Conservation (phyloP, 2,329 filamentous ascomycete species). For the Endoconidiophora laricicola region DNA sequence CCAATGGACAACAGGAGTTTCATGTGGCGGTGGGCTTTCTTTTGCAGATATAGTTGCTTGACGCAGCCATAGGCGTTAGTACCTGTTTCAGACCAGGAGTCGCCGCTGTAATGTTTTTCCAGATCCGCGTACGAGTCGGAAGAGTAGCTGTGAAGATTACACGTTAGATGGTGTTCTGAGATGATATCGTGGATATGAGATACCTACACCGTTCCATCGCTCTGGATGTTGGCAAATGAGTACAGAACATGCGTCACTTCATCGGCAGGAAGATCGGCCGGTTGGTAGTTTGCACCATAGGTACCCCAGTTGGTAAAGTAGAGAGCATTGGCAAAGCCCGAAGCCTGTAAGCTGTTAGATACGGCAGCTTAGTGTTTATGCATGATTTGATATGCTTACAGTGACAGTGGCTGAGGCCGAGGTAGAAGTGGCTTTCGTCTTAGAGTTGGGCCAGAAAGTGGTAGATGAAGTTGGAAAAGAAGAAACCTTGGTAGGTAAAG, state of each 20-base stretch:
- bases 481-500: background rate
- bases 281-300: constrained; percentile 56
- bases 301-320: constrained; percentile 45
- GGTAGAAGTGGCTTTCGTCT: background rate
- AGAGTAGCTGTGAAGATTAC: constrained; percentile 25
- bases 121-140: constrained; percentile 47
- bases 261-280: constrained; percentile 47
- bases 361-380: background rate
- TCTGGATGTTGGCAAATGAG: constrained; percentile 17
- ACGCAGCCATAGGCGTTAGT: constrained; percentile 61
- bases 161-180: constrained; percentile 8
- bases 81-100: constrained; percentile 39
- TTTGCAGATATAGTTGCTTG: constrained; percentile 61
- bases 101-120: constrained; percentile 51
- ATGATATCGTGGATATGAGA: constrained; percentile 3
- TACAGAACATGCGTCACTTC: constrained; percentile 60
- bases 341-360: background rate
- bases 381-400: background rate
- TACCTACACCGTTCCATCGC: constrained; percentile 17
- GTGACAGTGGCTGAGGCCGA: background rate
- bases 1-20: constrained; percentile 72
- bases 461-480: background rate
- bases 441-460: background rate
- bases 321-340: constrained; percentile 23
- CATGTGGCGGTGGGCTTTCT: constrained; percentile 58